Evolutionary conservation across 1,139 yeast species (phyloP), one percentile per base, ranked within the genome.

Genomic region (Kodamaea ohmeri): DNA sequence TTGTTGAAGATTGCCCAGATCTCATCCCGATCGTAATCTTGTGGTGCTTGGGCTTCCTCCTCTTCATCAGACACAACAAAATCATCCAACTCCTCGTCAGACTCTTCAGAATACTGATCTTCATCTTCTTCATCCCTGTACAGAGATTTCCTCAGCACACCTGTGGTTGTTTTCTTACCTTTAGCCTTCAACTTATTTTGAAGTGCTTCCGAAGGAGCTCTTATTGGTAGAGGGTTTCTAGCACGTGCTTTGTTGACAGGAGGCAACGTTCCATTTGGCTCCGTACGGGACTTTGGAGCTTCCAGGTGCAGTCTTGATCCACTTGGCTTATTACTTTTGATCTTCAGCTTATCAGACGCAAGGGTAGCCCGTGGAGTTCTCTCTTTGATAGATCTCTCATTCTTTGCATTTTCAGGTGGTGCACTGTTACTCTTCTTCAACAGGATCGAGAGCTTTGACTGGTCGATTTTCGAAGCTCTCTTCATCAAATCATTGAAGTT

Each of bases 1-100:
- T 78, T 71, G 54, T 80, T 83, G 59, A 89, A 85, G 60, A 90
- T 75, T 25, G 81, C 79, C 96, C 96, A 88, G 35, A 90, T 89
- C 57, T 89, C 96, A 45, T 84, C 90, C 37, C 92, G 65, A 50
- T 86, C 84, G 50, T 83, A 86, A 7, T 79, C 87, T 24, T 24
- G 17, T 15, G 11, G 28, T 11, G 28, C 14, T 1, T 24, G 32
- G 13, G 9, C 38, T 29, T 58, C 65, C 19, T 66, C 78, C 20
- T 73, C 82, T 35, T 78, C 84, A 43, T 78, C 83, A 11, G 78
- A 77, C 7, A 70, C 84, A 20, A 81, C 72, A 48, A 77, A 68
- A 6, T 65, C 75, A 45, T 70, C 80, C 45, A 71, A 63, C 16
- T 66, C 73, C 11, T 61, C 67, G n/a, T 60, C 62, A 2, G 53